Base-by-base conservation (phyloP, 129 eudicot species). In the Flaveria robusta region DNA sequence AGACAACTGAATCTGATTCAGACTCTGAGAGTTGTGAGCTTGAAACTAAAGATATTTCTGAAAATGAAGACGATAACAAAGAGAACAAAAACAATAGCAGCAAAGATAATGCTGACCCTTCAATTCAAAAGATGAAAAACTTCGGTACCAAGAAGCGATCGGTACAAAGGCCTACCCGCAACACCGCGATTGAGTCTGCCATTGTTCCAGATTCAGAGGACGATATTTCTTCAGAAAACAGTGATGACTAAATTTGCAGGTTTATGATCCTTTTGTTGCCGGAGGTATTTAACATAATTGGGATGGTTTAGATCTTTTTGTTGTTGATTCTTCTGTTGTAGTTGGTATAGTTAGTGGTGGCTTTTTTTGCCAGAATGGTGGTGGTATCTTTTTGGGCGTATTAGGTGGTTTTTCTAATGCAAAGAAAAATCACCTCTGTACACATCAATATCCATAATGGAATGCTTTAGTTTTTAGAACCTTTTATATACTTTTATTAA, bases 201-300 rank as follows among this genome's bases (percentile, higher is more conserved):
- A 78, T 83, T 50, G 84, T 80, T 77, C 77, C 86, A 41, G 98
- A 90, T 83, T 84, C 90, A 1, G 97, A 87, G 67, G 90, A 88
- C 47, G 51, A 24, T 24, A 78, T 47, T n/a, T 70, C 81, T 9
- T 62, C 52, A 6, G 77, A 75, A 46, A 59, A 62, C 62, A 56
- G 64, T 7, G 68, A 41, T 56, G 23, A 59, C 22, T 72, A 62
- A 62, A 31, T 22, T 26, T 55, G 19, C 62, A 19, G 62, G 26
- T 55, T 18, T 19, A 55, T 55, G 62, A 9, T 55, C 19, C 2
- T 55, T 27, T 14, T 42, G 43, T 27, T 62, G 45, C 31, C 5
- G 16, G 43, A 63, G 42, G 68, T 29, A 63, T 63, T 63, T 63
- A 63, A n/a, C 43, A 63, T 20, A 20, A 7, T 8, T 63, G 18